Percentiles rank a stretch among this genome's conserved stretches.
Evolutionary conservation across 2,329 filamentous ascomycete species (phyloP).

Genomic region (Cercospora zeae-maydis): DNA sequence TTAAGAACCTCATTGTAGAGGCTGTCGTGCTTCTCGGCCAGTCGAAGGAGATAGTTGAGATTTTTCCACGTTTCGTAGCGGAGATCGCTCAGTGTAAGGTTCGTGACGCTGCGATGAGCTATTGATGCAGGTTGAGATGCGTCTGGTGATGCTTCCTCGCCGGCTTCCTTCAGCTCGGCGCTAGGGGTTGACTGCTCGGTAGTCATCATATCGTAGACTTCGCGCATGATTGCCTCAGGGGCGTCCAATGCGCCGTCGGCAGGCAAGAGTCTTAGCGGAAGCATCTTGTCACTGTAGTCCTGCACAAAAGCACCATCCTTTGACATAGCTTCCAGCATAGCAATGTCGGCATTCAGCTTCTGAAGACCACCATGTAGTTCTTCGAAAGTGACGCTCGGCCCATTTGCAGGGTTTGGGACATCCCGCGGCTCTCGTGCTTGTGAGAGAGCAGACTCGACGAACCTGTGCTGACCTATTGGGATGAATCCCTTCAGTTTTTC

Average conservation of each 20-base stretch:
- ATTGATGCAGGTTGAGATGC: neutral
- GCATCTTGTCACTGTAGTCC: constrained; percentile 36
- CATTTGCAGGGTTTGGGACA: neutral
- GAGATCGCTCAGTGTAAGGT: constrained; percentile 43
- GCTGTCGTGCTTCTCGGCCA: constrained; percentile 31
- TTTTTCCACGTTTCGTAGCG: constrained; percentile 51
- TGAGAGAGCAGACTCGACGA: constrained; percentile 14
- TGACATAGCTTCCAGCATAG: constrained; percentile 25
- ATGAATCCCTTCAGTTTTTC: constrained; percentile 13
- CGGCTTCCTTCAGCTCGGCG: neutral
- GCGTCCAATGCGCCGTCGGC: constrained; percentile 19
- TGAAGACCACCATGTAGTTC: constrained; percentile 12
- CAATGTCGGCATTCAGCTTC: constrained; percentile 27
- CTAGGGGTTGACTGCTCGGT: constrained; percentile 35
- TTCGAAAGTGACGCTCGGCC: constrained; percentile 4
- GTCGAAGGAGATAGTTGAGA: constrained; percentile 45
- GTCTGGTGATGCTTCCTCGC: neutral
- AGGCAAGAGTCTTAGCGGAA: constrained; percentile 39
- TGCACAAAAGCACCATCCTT: constrained; percentile 25
- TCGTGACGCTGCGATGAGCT: constrained; percentile 13
- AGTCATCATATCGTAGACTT: constrained; percentile 46
- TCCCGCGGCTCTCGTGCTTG: constrained; percentile 1
- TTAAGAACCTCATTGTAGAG: constrained; percentile 29
- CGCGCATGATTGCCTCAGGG: constrained; percentile 33
- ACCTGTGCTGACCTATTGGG: constrained; percentile 4